Evolutionary conservation across 1,284 basidiomycete species (phyloP).

Genomic region (Leccinum fuscescens): DNA sequence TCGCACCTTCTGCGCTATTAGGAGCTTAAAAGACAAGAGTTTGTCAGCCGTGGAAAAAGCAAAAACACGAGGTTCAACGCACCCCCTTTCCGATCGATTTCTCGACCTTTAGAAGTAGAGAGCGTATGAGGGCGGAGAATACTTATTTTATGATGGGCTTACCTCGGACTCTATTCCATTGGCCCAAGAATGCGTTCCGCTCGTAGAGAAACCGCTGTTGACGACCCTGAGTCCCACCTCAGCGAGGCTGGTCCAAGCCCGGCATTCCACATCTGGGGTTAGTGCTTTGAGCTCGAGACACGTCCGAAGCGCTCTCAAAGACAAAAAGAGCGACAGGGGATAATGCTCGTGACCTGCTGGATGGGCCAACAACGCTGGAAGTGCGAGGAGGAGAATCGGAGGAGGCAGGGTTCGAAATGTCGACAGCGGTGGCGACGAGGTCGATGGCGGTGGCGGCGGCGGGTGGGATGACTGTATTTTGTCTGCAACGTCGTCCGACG

Average conservation of each 20-base stretch:
- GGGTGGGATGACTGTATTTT: background rate
- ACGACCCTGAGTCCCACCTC: constrained; percentile 62
- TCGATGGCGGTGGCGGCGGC: background rate
- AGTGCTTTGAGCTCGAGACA: constrained; percentile 52
- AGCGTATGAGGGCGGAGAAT: constrained; percentile 1
- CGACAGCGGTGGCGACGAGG: background rate
- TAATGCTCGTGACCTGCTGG: constrained; percentile 61
- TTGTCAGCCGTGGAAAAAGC: constrained; percentile 2
- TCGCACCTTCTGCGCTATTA: constrained; percentile 61
- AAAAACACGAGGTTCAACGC: constrained; percentile 17
- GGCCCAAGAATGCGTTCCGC: constrained; percentile 43
- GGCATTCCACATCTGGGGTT: constrained; percentile 58
- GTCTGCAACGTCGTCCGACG: constrained; percentile 2
- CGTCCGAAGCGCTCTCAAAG: constrained; percentile 51
- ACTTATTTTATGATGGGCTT: constrained; percentile 4
- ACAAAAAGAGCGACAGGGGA: constrained; percentile 51
- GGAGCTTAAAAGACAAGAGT: constrained; percentile 39
- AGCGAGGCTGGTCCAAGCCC: constrained; percentile 64
- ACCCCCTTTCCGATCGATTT: constrained; percentile 51
- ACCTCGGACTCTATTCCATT: constrained; percentile 54
- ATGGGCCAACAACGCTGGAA: constrained; percentile 58
- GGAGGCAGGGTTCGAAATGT: constrained; percentile 41
- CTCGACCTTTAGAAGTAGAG: constrained; percentile 40
- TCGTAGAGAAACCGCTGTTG: constrained; percentile 42
- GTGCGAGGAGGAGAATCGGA: constrained; percentile 51